Base-by-base conservation (phyloP, 2,329 filamentous ascomycete species). In the Hypoxylon sp. region DNA sequence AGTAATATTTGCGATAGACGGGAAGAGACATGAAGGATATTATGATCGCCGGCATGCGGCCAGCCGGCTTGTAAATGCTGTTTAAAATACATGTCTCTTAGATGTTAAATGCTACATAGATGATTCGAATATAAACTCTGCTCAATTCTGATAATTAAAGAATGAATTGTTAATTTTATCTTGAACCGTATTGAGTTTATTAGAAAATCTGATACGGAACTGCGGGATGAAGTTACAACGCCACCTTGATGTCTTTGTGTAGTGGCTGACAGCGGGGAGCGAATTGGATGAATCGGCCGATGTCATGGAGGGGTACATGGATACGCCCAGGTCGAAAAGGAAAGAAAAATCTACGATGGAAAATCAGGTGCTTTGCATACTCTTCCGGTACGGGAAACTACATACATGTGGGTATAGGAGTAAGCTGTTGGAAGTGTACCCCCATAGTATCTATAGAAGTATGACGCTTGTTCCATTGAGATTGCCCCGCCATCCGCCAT, bases 351-450 rank as follows among this genome's bases (percentile, higher is more conserved):
- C 61, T 14, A 59, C 44, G 24, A 59, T 8, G 19, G 50, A 59
- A 64, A 69, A 71, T 71, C 66, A 69, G 63, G 69, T 71, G 69
- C 69, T 71, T 67, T 64, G 42, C 37, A 44, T 59, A 57, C 54
- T 55, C 33, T 44, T 11, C 33, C 13, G 48, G 53, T 70, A 70
- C 67, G 31, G 47, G 19, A 17, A 11, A 24, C 54, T 67, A 70
- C 67, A 61, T 67, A 6, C n/a, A 42, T 22, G 11, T 52, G 47
- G 31, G 22, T 50, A 35, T 42, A 62, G 11, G 17, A 58, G 22
- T 24, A 35, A 50, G 52, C 26, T 35, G 6, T 10, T 31, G 19
- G 29, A 35, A 22, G 54, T 37, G 66, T 68, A 68, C 47, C 37
- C 37, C 50, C 59, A 58, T 54, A 65, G 67, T 70, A 65, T 44